A percentile compares a stretch with the other conserved stretches of the same genome.
These are phyloP conservation scores for Suhomyces terraborum DNA, from an alignment of 1,139 yeast genomes.

Conservation along the genomic window DNA sequence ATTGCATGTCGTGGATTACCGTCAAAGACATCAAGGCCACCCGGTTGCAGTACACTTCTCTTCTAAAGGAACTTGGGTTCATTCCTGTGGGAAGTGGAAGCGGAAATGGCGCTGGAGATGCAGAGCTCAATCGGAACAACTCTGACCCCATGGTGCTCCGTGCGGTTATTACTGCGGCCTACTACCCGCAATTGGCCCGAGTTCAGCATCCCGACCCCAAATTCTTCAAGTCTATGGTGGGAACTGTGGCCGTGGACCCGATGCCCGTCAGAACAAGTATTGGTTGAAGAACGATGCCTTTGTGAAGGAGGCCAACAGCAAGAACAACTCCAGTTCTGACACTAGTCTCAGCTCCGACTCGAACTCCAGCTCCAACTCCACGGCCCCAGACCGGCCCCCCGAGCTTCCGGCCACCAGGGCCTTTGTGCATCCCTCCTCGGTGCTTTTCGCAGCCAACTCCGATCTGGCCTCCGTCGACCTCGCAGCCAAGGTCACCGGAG, in stretches of 20 bases:
- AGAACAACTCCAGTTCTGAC: not conserved
- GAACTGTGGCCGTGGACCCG: constrained; percentile 86
- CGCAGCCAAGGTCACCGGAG: constrained; percentile 32
- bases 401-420: constrained; percentile 61
- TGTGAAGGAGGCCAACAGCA: not conserved
- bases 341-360: no score
- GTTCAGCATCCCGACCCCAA: constrained; percentile 83
- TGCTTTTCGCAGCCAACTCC: constrained; percentile 47
- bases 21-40: constrained; percentile 74
- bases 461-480: constrained; percentile 16
- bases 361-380: not conserved
- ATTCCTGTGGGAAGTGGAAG: constrained; percentile 59
- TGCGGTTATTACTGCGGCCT: constrained; percentile 75
- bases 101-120: constrained; percentile 18
- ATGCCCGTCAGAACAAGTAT: constrained; percentile 68
- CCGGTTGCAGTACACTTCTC: constrained; percentile 64
- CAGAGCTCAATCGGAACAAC: constrained; percentile 48
- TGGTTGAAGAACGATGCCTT: constrained; percentile 57
- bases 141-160: constrained; percentile 54
- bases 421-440: constrained; percentile 82
- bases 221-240: constrained; percentile 67
- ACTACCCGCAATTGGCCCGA: constrained; percentile 79
- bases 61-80: constrained; percentile 76
- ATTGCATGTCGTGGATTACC: constrained; percentile 62
- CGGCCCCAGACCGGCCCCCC: not conserved